Conservation (phyloP, 805 yeast genomes). For the Candida tammaniensis region DNA sequence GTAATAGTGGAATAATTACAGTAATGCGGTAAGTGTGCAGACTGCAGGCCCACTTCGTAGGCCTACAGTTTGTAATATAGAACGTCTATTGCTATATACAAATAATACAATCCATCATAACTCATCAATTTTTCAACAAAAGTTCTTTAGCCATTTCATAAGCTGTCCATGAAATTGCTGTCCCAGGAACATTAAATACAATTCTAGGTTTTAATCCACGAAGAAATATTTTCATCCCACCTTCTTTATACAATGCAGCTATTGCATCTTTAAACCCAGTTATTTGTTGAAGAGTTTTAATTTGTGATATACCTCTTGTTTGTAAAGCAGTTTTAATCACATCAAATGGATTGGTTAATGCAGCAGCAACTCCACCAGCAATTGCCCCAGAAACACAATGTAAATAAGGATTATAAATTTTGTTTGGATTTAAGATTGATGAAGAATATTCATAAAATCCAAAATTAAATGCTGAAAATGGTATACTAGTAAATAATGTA, state of each 20-base stretch:
- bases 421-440: constrained; percentile 73
- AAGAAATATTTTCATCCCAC: constrained; percentile 66
- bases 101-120: not conserved
- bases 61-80: too few species aligned
- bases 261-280: constrained; percentile 73
- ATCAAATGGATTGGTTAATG: constrained; percentile 90
- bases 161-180: constrained; percentile 97
- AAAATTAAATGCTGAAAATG: constrained; percentile 92
- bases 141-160: constrained; percentile 93
- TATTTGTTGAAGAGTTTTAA: constrained; percentile 49
- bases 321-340: constrained; percentile 90
- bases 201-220: constrained; percentile 90
- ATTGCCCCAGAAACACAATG: constrained; percentile 93
- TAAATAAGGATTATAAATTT: constrained; percentile 78
- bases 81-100: not conserved
- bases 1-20: too few species aligned
- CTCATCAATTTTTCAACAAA: constrained; percentile 30
- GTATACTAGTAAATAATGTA: constrained; percentile 85
- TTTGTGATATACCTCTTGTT: constrained; percentile 62
- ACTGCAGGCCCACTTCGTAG: too few species aligned
- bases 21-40: too few species aligned
- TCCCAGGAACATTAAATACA: constrained; percentile 89
- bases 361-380: constrained; percentile 95
- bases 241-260: constrained; percentile 54
- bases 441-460: constrained; percentile 86